A percentile compares a stretch with the other conserved stretches of the same genome.
phyloP scores from a whole-genome alignment of 2,329 filamentous ascomycete species.

The Talaromyces verruculosus region DNA sequence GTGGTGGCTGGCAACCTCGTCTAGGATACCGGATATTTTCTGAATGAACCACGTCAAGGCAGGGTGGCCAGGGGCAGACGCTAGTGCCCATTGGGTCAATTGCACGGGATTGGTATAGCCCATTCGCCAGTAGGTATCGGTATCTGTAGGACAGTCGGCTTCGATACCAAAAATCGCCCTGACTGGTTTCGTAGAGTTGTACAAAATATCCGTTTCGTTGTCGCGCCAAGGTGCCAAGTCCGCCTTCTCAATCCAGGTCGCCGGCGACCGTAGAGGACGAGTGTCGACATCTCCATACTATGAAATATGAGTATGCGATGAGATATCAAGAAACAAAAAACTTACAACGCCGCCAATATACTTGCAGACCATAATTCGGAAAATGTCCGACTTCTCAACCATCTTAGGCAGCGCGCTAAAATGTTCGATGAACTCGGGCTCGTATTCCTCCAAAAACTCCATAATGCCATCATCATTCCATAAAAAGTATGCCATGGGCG shows the following conservation, averaged over 20 bases:
- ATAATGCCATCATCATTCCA: conserved; percentile 36
- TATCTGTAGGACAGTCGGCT: conserved; percentile 31
- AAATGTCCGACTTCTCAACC: conserved; percentile 35
- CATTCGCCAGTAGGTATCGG: conserved; percentile 36
- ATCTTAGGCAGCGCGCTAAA: conserved; percentile 29
- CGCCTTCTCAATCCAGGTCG: conserved; percentile 28
- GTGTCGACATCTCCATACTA: conserved; percentile 39
- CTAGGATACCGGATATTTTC: conserved; percentile 22
- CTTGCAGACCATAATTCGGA: conserved; percentile 35
- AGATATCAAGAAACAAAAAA: not conserved
- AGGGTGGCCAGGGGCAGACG: conserved; percentile 30
- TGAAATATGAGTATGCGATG: not conserved
- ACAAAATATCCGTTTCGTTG: conserved; percentile 25
- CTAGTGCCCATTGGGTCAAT: conserved; percentile 37
- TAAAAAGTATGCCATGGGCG: conserved; percentile 35
- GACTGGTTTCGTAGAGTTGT: conserved; percentile 27
- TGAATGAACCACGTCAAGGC: conserved; percentile 32
- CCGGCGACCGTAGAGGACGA: conserved; percentile 30
- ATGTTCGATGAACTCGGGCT: conserved; percentile 27
- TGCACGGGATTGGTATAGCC: conserved; percentile 36
- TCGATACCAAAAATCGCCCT: conserved; percentile 34
- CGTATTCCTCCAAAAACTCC: conserved; percentile 30
- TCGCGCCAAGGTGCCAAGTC: conserved; percentile 34
- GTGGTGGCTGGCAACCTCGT: conserved; percentile 21
- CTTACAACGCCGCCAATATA: conserved; percentile 27